Conservation (phyloP, 345 rosid species). For the Hibiscus trionum region DNA sequence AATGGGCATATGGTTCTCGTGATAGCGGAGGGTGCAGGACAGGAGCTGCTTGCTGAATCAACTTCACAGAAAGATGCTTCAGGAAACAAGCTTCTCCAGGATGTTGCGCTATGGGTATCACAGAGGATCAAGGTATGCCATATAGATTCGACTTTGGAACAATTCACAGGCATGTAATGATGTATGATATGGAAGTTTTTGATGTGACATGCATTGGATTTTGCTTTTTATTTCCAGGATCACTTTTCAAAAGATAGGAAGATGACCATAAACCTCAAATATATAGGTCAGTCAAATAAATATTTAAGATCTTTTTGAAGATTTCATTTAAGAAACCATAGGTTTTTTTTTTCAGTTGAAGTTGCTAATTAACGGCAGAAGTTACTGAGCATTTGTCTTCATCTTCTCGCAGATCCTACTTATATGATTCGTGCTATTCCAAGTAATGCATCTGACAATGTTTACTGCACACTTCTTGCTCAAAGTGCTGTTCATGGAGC, state of each 20-base stretch:
- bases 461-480: slow-evolving; percentile 87
- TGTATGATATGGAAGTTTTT: neutral
- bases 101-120: slow-evolving; percentile 67
- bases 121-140: slow-evolving; percentile 53
- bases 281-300: slow-evolving; percentile 45
- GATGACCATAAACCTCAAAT: slow-evolving; percentile 67
- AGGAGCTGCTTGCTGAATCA: slow-evolving; percentile 51
- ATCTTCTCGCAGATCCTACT: slow-evolving; percentile 55
- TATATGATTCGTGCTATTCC: slow-evolving; percentile 90
- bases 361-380: neutral
- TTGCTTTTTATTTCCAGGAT: slow-evolving; percentile 35
- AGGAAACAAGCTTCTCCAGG: slow-evolving; percentile 79
- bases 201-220: neutral
- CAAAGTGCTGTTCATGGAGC: slow-evolving; percentile 88
- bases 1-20: slow-evolving; percentile 80
- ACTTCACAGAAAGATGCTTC: slow-evolving; percentile 57
- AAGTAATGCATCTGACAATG: slow-evolving; percentile 82
- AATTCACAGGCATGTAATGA: neutral
- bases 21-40: slow-evolving; percentile 84
- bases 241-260: slow-evolving; percentile 41
- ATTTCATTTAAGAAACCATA: neutral
- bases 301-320: neutral
- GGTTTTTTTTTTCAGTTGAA: neutral
- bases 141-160: neutral
- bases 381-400: slow-evolving; percentile 5